Evolutionary conservation across 805 yeast genomes (phyloP), one percentile per base, ranked within the genome.

Genomic region (Candida fluviatilis): DNA sequence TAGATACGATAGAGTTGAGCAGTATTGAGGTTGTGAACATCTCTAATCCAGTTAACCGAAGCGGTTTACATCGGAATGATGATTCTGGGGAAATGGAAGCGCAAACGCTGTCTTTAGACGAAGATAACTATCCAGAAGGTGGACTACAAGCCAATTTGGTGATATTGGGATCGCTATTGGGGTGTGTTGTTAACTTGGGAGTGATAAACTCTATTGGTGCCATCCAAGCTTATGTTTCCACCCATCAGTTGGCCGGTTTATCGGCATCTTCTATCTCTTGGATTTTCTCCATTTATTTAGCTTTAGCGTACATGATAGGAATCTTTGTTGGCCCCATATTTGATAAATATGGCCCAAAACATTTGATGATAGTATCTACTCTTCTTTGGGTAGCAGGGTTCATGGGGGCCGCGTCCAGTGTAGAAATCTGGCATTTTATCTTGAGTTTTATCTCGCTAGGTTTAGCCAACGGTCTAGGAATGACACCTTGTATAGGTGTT

Each of bases 401-500:
- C 14, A 61, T 82, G 54, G 78, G 79, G 1, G 65, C 77, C 13
- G 82, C 82, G 12, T 69, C 64, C 40, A 71, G 82, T 50, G 62
- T 58, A 1, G 50, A 66, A 4, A 66, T 77, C 5, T 80, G 74
- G 62, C 85, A 82, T 41, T 83, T 82, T 47, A 68, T 83, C n/a
- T 53, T 82, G 18, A 66, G 82, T 21, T 78, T 82, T 50, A 45
- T 81, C 1, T 62, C 73, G 15, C 60, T 71, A 29, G 89, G 87
- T 3, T 42, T 73, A 3, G 87, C 85, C 0, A 69, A 75, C 25
- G 83, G 83, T 2, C 58, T 80, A 24, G 64, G 81, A 25, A 73
- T 78, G 61, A 71, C 80, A 5, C 87, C 88, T 0, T 54, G 78
- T 27, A 66, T 82, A 2, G 74, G 84, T 5, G 78, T 76, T 14